Conservation (phyloP, 106 monocot species). For the Cymbidium sinense region DNA sequence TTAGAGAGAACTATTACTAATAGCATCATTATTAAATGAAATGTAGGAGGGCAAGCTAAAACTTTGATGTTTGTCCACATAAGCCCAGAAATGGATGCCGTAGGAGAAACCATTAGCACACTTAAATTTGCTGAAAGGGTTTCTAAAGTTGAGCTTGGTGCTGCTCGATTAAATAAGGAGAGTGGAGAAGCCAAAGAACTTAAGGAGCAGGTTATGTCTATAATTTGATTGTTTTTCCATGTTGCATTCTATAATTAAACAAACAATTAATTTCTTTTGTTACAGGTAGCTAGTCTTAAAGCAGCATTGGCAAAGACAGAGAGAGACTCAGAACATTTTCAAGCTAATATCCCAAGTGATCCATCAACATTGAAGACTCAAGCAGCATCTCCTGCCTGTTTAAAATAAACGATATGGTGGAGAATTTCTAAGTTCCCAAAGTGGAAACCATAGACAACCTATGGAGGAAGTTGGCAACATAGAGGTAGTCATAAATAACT, state of each 20-base stretch:
- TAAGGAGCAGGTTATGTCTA: slow-evolving; percentile 68
- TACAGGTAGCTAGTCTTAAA: slow-evolving; percentile 74
- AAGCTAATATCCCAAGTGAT: slow-evolving; percentile 26
- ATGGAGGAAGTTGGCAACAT: slow-evolving; percentile 79
- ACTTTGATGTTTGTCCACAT: slow-evolving; percentile 99
- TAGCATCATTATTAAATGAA: background rate
- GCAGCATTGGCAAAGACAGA: slow-evolving; percentile 62
- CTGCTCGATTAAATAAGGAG: slow-evolving; percentile 78
- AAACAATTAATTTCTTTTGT: background rate
- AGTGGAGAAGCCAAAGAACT: slow-evolving; percentile 74
- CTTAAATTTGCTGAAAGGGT: slow-evolving; percentile 98
- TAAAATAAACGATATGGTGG: slow-evolving; percentile 24
- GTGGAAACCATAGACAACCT: slow-evolving; percentile 29
- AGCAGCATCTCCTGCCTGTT: slow-evolving; percentile 29
- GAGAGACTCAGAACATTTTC: slow-evolving; percentile 33
- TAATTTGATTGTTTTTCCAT: background rate
- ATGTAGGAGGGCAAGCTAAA: slow-evolving; percentile 90
- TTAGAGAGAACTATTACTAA: background rate
- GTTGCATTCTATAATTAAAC: background rate
- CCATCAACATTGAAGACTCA: slow-evolving; percentile 27
- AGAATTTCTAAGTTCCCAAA: slow-evolving; percentile 20
- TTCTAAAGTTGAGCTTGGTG: slow-evolving; percentile 93
- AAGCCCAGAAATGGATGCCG: slow-evolving; percentile 87
- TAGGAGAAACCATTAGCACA: slow-evolving; percentile 90
- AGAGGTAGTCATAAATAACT: slow-evolving; percentile 47